These are phyloP conservation scores for Dipteronia dyeriana DNA, from an alignment of 345 rosid genomes.

Conservation along the genomic window DNA sequence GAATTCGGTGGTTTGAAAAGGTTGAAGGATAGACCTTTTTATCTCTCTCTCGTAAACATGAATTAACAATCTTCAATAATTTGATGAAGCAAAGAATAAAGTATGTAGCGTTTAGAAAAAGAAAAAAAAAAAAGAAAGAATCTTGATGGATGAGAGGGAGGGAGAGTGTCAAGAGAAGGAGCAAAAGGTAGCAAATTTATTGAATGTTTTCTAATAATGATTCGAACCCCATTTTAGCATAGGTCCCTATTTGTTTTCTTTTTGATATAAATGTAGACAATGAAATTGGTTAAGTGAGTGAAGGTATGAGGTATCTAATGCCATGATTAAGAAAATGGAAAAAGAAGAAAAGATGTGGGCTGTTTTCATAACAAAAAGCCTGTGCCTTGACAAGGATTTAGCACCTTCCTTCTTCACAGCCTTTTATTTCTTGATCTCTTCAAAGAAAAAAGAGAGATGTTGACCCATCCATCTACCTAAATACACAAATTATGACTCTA, in stretches of 20 bases:
- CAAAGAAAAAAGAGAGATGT: background rate
- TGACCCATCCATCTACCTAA: background rate
- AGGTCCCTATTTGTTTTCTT: background rate
- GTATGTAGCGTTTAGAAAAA: no score
- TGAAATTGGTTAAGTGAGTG: background rate
- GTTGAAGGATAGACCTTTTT: background rate
- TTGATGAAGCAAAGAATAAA: no score
- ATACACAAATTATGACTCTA: background rate
- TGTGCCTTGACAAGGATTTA: constrained; percentile 25
- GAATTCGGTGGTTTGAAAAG: background rate
- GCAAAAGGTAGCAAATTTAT: no score
- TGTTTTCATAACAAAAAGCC: constrained; percentile 17
- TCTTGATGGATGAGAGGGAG: no score
- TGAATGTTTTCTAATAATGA: background rate
- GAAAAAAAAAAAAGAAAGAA: no score
- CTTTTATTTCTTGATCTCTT: background rate
- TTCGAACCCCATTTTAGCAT: background rate
- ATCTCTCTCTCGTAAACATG: no score
- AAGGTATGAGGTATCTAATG: constrained; percentile 10
- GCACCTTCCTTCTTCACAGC: constrained; percentile 17
- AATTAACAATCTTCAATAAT: no score
- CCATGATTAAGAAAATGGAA: constrained; percentile 9
- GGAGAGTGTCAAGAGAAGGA: no score
- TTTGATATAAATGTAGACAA: background rate
- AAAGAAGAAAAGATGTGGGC: constrained; percentile 21